Conservation (phyloP, 2,329 filamentous ascomycete genomes). For the Tolypocladium inflatum region DNA sequence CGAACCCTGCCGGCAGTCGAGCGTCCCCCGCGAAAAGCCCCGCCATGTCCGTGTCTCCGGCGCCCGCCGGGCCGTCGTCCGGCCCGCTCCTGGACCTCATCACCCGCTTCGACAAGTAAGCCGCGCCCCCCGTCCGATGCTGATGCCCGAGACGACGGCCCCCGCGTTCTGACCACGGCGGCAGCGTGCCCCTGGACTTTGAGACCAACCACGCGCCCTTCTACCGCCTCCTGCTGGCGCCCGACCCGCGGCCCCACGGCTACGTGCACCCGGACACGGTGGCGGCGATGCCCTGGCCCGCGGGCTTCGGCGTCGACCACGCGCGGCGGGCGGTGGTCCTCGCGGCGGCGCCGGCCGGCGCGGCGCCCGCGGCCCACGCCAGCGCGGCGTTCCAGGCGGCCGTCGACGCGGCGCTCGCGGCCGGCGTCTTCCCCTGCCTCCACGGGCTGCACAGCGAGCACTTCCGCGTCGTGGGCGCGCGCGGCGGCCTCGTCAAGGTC, state of each 20-base stretch:
- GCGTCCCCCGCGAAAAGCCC: neutral
- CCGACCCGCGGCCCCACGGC: conserved; percentile 37
- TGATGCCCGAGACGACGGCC: too few relatives aligned
- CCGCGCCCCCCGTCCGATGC: too few relatives aligned
- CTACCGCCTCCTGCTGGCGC: conserved; percentile 35
- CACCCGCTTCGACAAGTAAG: conserved; percentile 32
- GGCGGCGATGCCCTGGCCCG: conserved; percentile 35
- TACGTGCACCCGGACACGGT: conserved; percentile 38
- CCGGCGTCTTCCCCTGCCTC: conserved; percentile 26
- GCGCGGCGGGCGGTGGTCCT: conserved; percentile 21
- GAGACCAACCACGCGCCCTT: conserved; percentile 25
- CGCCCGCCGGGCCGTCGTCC: neutral
- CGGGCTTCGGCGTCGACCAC: conserved; percentile 26
- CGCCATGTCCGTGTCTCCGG: neutral
- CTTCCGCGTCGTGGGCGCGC: conserved; percentile 31
- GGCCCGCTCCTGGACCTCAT: conserved; percentile 25
- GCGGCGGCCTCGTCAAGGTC: conserved; percentile 29
- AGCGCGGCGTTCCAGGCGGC: conserved; percentile 28
- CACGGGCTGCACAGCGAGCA: conserved; percentile 31
- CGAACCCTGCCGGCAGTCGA: too few relatives aligned
- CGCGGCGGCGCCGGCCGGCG: conserved; percentile 10
- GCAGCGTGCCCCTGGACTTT: conserved; percentile 38
- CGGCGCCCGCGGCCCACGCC: conserved; percentile 18
- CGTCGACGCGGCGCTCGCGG: conserved; percentile 26
- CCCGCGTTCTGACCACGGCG: conserved; percentile 2